phyloP scores from a whole-genome alignment of 2,329 filamentous ascomycete species.

The Alternaria panax region DNA sequence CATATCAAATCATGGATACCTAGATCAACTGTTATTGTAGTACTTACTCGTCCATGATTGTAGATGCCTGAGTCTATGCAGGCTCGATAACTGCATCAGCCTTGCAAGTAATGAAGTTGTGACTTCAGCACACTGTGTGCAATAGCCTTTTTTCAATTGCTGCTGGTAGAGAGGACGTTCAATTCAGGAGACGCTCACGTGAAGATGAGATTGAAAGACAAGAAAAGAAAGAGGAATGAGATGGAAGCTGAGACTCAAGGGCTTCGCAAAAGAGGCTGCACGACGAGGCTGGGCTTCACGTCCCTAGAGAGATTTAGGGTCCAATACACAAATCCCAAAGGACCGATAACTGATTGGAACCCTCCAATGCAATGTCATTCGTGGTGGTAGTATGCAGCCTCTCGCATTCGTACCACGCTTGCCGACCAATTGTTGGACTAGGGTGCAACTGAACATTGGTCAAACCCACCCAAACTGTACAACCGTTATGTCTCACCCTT shows the following conservation, averaged over 20 bases:
- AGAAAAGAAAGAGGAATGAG: not conserved
- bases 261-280: not conserved
- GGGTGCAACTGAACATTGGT: constrained; percentile 1
- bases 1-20: not conserved
- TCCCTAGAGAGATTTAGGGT: constrained; percentile 2
- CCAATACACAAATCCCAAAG: not conserved
- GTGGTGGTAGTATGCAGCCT: not conserved
- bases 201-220: not conserved
- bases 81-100: not conserved
- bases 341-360: not conserved
- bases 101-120: not conserved
- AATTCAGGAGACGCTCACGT: not conserved
- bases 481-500: not conserved
- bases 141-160: not conserved
- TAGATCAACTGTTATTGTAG: not conserved
- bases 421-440: constrained; percentile 3
- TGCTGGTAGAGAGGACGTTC: not conserved
- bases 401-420: constrained; percentile 2
- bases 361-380: not conserved
- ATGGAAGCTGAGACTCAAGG: not conserved
- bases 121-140: not conserved
- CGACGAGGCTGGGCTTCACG: not conserved
- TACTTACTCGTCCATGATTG: not conserved
- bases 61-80: not conserved
- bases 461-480: not conserved